These are phyloP conservation scores for Chrysoporthe austroafricana DNA, from an alignment of 2,329 filamentous ascomycete genomes.

Conservation along the genomic window DNA sequence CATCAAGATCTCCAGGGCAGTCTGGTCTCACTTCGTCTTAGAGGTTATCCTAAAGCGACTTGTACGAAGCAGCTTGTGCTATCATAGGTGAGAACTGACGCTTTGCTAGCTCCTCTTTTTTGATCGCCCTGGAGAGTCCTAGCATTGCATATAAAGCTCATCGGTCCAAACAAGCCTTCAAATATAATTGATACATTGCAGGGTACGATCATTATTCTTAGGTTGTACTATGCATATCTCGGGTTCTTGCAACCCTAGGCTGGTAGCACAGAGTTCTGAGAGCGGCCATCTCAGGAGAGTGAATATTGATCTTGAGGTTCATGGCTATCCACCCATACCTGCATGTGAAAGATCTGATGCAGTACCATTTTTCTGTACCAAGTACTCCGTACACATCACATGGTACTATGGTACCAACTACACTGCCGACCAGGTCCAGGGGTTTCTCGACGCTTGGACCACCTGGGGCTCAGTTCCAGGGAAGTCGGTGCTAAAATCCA, in stretches of 20 bases:
- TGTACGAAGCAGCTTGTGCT: too few relatives aligned
- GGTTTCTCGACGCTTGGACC: constrained; percentile 8
- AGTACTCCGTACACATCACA: neutral
- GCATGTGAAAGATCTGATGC: constrained; percentile 14
- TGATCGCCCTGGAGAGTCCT: neutral
- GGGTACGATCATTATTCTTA: neutral
- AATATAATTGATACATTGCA: neutral
- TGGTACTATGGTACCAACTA: neutral
- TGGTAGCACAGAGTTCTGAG: neutral
- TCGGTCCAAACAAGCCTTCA: too few relatives aligned
- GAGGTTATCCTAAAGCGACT: too few relatives aligned
- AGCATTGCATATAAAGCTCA: too few relatives aligned
- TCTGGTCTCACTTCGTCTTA: neutral
- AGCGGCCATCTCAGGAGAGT: neutral
- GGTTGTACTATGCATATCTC: neutral
- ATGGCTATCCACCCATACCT: neutral
- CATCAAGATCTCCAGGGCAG: neutral
- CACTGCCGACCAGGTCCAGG: neutral
- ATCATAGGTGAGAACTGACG: too few relatives aligned
- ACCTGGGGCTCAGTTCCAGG: neutral
- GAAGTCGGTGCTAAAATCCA: constrained; percentile 17
- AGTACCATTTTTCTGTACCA: neutral
- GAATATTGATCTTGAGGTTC: neutral
- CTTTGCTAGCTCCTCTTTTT: too few relatives aligned
- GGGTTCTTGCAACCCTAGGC: neutral